These are phyloP conservation scores for Suhomyces sp. DNA, from an alignment of 805 yeast genomes.

Conservation along the genomic window DNA sequence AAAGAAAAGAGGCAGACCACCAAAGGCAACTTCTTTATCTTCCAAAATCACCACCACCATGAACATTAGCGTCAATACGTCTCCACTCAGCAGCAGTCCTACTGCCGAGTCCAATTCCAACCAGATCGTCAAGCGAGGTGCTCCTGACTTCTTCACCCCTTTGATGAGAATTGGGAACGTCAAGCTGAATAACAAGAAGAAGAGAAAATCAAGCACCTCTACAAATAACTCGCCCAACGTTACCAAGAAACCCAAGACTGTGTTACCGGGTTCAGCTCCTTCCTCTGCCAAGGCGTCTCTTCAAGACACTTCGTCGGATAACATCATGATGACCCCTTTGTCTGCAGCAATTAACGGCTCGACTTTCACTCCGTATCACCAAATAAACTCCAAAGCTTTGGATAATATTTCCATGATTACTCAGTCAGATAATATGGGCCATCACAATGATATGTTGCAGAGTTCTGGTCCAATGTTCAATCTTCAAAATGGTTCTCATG, in stretches of 20 bases:
- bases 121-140: conserved; percentile 37
- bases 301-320: neutral
- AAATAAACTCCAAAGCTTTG: conserved; percentile 30
- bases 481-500: neutral
- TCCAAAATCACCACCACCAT: conserved; percentile 39
- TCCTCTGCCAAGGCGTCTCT: neutral
- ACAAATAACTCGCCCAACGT: conserved; percentile 7
- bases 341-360: conserved; percentile 14
- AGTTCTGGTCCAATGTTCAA: neutral
- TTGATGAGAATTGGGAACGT: conserved; percentile 41
- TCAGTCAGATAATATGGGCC: conserved; percentile 1
- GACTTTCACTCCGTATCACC: conserved; percentile 18
- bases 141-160: conserved; percentile 44
- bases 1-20: conserved; percentile 46
- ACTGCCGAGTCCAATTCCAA: conserved; percentile 40
- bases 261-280: neutral
- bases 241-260: conserved; percentile 2
- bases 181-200: conserved; percentile 9
- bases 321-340: conserved; percentile 15
- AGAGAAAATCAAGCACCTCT: conserved; percentile 8
- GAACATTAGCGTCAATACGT: conserved; percentile 40
- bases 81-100: conserved; percentile 34
- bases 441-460: neutral
- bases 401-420: conserved; percentile 34
- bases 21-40: conserved; percentile 37